phyloP scores from a whole-genome alignment of 139 green algal genomes.

The Chlamydomonas sphaeroides region DNA sequence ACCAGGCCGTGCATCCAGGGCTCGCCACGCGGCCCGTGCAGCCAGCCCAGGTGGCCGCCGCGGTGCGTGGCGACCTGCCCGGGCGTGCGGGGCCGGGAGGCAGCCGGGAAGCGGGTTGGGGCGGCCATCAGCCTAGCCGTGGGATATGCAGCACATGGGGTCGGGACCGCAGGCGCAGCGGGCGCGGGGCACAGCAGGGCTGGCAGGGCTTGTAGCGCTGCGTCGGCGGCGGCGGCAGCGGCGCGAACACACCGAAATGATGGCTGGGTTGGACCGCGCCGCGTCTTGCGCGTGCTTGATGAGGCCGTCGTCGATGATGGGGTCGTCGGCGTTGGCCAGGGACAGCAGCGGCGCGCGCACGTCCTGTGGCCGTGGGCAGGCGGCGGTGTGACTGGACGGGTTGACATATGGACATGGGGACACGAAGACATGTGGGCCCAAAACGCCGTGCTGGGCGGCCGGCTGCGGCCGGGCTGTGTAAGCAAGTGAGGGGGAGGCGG shows the following conservation, averaged over 20 bases:
- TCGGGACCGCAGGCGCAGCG: no score
- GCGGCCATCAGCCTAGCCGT: no score
- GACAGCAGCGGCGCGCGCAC: neutral
- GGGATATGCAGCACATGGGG: no score
- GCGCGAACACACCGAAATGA: neutral
- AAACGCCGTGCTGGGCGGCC: no score
- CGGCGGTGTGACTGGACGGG: no score
- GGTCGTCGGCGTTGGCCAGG: neutral
- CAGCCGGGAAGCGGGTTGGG: no score
- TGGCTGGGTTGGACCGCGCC: neutral
- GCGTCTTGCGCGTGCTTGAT: neutral
- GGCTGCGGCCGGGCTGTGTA: no score
- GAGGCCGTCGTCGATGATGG: neutral
- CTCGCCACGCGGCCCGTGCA: neutral
- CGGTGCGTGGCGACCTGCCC: no score
- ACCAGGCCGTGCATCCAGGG: neutral
- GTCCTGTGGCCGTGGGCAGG: neutral
- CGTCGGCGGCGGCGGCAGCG: no score
- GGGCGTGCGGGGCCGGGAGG: no score
- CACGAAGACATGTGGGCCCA: neutral
- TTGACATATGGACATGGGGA: neutral
- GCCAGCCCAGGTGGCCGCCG: neutral
- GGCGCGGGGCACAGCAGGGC: no score
- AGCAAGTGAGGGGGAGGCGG: neutral
- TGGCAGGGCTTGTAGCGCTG: no score